These are phyloP conservation scores for Cephalotrichum gorgonifer DNA, from an alignment of 2,329 filamentous ascomycete species.

Conservation along the genomic window DNA sequence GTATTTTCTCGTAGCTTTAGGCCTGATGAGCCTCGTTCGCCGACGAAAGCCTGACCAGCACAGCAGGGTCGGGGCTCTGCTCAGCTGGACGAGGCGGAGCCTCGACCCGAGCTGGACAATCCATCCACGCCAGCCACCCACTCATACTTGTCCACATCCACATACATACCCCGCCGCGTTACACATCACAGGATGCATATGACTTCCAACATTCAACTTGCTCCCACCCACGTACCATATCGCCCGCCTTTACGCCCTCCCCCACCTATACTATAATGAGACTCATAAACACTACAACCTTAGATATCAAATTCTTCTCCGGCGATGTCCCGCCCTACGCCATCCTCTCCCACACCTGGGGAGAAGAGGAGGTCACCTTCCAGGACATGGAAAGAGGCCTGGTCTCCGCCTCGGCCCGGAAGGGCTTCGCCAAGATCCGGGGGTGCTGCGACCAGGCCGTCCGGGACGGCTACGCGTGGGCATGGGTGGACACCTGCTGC, in stretches of 20 bases:
- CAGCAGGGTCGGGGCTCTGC: no score
- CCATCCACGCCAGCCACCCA: no score
- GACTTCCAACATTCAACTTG: no score
- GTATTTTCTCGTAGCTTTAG: no score
- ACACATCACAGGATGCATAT: no score
- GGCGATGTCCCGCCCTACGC: conserved; percentile 16
- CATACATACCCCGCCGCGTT: no score
- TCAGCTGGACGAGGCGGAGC: no score
- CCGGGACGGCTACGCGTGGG: conserved; percentile 7
- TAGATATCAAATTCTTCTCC: conserved; percentile 13
- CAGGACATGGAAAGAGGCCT: conserved; percentile 12
- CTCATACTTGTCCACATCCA: no score
- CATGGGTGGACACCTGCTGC: conserved; percentile 21
- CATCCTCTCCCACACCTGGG: conserved; percentile 26
- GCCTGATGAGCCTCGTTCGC: no score
- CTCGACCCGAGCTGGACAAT: no score
- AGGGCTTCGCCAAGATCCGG: conserved; percentile 3
- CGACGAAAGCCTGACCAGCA: no score
- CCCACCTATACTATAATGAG: conserved; percentile 13
- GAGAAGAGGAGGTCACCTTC: conserved; percentile 17
- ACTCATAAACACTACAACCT: conserved; percentile 14
- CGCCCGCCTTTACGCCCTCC: not conserved
- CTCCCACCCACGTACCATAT: no score
- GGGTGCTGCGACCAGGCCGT: not conserved
- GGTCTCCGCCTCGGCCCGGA: not conserved